Conservation (phyloP, 805 yeast species). For the Candida dendrica region DNA sequence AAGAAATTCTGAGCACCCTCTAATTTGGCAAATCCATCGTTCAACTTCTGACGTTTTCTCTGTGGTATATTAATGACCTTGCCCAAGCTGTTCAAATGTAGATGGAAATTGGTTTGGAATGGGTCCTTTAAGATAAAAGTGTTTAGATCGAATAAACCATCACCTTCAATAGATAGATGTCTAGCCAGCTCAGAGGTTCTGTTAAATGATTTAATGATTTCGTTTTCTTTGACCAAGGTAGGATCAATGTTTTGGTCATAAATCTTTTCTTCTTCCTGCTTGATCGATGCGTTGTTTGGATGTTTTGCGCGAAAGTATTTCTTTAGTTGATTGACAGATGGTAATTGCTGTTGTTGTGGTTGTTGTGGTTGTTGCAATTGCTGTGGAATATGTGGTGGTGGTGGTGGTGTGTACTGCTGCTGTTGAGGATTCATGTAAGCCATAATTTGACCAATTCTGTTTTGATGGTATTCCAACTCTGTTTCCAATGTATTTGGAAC, state of each 20-base stretch:
- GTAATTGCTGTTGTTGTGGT: neutral
- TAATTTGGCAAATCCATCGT: slow-evolving; percentile 6
- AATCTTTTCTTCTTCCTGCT: neutral
- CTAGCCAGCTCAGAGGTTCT: slow-evolving; percentile 9
- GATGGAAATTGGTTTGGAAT: slow-evolving; percentile 7
- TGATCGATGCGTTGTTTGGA: neutral
- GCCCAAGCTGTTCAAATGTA: slow-evolving; percentile 8
- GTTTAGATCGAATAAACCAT: slow-evolving; percentile 15
- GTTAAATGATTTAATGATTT: slow-evolving; percentile 9
- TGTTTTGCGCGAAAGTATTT: neutral
- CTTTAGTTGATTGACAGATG: neutral
- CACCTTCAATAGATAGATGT: slow-evolving; percentile 7
- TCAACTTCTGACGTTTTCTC: slow-evolving; percentile 1
- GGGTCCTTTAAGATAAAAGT: slow-evolving; percentile 14
- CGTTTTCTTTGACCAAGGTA: slow-evolving; percentile 8
- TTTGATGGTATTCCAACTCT: slow-evolving; percentile 8
- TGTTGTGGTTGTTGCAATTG: neutral
- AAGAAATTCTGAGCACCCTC: slow-evolving; percentile 12
- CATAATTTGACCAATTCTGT: slow-evolving; percentile 8
- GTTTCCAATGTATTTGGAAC: slow-evolving; percentile 6
- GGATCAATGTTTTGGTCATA: slow-evolving; percentile 11
- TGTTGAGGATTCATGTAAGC: slow-evolving; percentile 3
- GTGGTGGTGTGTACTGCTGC: neutral
- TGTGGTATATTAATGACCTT: slow-evolving; percentile 2
- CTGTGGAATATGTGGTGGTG: neutral